phyloP scores from a whole-genome alignment of 805 yeast species.

The Helenozyma baotianmanensis region DNA sequence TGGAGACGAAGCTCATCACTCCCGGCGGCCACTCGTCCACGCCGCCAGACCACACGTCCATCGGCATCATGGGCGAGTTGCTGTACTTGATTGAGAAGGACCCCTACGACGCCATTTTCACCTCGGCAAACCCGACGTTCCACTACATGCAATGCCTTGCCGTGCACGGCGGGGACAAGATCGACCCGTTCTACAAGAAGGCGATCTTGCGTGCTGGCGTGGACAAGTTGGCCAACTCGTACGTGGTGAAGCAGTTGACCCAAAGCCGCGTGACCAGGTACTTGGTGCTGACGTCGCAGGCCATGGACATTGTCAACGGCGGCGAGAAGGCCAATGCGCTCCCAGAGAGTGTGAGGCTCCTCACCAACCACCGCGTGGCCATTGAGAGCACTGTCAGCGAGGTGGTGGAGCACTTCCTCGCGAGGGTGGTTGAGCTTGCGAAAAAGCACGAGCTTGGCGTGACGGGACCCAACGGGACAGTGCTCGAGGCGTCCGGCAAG shows the following conservation, averaged over 20 bases:
- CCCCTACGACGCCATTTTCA: conserved; percentile 18
- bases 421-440: conserved; percentile 40
- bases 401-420: conserved; percentile 34
- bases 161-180: conserved; percentile 11
- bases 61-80: conserved; percentile 24
- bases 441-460: conserved; percentile 46
- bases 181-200: conserved; percentile 11
- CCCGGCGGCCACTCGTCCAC: conserved; percentile 29
- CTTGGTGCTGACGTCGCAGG: conserved; percentile 58
- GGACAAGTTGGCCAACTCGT: conserved; percentile 30
- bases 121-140: conserved; percentile 23
- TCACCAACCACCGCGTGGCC: conserved; percentile 62
- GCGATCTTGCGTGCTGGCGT: conserved; percentile 32
- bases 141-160: conserved; percentile 26
- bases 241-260: conserved; percentile 27
- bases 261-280: conserved; percentile 26
- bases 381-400: conserved; percentile 48
- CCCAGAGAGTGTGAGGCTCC: conserved; percentile 56
- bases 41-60: conserved; percentile 27
- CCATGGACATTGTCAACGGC: conserved; percentile 62
- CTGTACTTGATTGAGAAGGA: conserved; percentile 16
- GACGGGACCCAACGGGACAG: conserved; percentile 26
- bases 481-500: conserved; percentile 20
- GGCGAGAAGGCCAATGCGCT: conserved; percentile 76
- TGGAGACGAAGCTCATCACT: conserved; percentile 29